Percentiles rank a stretch among this genome's conserved stretches.
Evolutionary conservation across 768 basidiomycete genomes (phyloP).

Genomic region (Pisolithus albus): DNA sequence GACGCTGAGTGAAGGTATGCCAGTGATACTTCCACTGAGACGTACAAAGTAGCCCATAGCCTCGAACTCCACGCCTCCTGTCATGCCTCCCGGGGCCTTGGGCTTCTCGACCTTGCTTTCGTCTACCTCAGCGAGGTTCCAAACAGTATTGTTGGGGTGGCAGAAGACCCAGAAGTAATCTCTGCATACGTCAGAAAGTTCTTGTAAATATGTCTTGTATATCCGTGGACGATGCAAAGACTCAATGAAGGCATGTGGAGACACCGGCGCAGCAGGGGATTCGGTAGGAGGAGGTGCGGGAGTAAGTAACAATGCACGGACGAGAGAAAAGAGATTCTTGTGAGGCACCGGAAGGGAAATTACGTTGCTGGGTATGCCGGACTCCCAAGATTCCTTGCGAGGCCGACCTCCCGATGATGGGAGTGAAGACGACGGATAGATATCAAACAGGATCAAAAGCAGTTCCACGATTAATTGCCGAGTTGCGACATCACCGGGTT

Average conservation of each 20-base stretch:
- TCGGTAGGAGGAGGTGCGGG: constrained; percentile 61
- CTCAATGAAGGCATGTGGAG: constrained; percentile 78
- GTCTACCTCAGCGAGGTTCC: constrained; percentile 80
- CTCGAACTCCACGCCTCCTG: constrained; percentile 96
- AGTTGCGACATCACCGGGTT: constrained; percentile 88
- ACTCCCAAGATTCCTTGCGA: constrained; percentile 53
- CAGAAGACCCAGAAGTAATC: constrained; percentile 99
- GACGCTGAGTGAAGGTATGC: constrained; percentile 3
- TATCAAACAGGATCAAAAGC: constrained; percentile 78
- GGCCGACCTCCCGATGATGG: constrained; percentile 41
- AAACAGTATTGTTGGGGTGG: constrained; percentile 88
- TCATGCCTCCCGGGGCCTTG: constrained; percentile 94
- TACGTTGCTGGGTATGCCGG: constrained; percentile 39
- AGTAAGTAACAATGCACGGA: constrained; percentile 70
- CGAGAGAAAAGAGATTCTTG: constrained; percentile 62
- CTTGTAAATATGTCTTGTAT: constrained; percentile 76
- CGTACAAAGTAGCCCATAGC: constrained; percentile 92
- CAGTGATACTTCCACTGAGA: constrained; percentile 7
- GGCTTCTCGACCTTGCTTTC: constrained; percentile 82
- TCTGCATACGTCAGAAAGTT: constrained; percentile 82
- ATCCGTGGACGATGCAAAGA: constrained; percentile 60
- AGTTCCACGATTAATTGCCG: constrained; percentile 89
- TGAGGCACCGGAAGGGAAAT: constrained; percentile 70
- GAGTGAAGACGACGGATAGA: constrained; percentile 71
- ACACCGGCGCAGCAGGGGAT: constrained; percentile 52